phyloP scores from a whole-genome alignment of 2,329 filamentous ascomycete species.

The Botrytis aclada region DNA sequence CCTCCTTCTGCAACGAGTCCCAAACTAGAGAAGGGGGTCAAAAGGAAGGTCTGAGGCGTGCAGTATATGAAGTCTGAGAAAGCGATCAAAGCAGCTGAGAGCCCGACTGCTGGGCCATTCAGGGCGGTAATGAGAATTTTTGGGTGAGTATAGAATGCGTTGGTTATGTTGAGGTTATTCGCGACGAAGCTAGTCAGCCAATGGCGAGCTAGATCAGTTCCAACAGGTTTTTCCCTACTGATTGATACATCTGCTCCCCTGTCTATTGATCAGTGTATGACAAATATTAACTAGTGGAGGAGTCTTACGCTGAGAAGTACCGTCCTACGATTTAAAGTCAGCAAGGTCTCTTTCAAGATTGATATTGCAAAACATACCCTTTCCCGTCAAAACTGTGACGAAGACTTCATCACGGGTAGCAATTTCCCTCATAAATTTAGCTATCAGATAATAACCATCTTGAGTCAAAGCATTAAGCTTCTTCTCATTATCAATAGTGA shows the following conservation, averaged over 20 bases:
- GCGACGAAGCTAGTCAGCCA: constrained; percentile 72
- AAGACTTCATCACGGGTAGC: constrained; percentile 75
- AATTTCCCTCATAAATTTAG: constrained; percentile 70
- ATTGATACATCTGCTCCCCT: constrained; percentile 78
- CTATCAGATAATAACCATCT: constrained; percentile 73
- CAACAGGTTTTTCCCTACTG: constrained; percentile 43
- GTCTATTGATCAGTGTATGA: constrained; percentile 23
- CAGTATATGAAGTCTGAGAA: constrained; percentile 93
- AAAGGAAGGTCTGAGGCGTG: constrained; percentile 74
- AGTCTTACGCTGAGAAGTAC: constrained; percentile 78
- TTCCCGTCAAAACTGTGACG: constrained; percentile 81
- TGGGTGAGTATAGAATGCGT: constrained; percentile 87
- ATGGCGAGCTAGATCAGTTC: constrained; percentile 45
- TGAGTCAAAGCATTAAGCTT: constrained; percentile 83
- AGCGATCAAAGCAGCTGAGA: constrained; percentile 77
- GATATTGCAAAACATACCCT: constrained; percentile 53
- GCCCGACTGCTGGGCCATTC: constrained; percentile 87
- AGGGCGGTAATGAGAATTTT: constrained; percentile 90
- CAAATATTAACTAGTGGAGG: neutral
- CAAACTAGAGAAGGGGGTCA: constrained; percentile 87
- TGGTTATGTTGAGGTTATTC: constrained; percentile 85
- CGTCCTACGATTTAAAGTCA: constrained; percentile 38
- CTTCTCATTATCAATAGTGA: constrained; percentile 79
- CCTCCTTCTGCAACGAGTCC: constrained; percentile 89
- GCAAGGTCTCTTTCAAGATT: neutral